phyloP scores from a whole-genome alignment of 1,139 yeast genomes.

The Taphrina wiesneri region DNA sequence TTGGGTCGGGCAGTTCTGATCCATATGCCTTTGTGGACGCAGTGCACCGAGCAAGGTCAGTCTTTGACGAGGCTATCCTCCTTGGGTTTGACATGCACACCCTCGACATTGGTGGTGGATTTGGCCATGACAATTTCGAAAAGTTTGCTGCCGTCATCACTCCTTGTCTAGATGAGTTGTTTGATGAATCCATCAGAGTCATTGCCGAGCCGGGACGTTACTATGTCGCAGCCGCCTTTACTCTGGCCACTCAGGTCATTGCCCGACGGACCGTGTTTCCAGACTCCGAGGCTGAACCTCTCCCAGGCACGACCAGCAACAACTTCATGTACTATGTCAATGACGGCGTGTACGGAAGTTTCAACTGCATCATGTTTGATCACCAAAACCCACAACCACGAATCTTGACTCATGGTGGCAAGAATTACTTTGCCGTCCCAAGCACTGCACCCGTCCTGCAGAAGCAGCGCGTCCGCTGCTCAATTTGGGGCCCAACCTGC shows the following conservation, averaged over 20 bases:
- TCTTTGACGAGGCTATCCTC: constrained; percentile 63
- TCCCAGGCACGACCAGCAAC: constrained; percentile 42
- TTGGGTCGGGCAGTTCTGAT: constrained; percentile 91
- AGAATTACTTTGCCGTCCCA: constrained; percentile 49
- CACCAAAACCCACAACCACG: constrained; percentile 78
- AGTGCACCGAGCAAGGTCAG: constrained; percentile 63
- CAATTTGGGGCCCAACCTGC: constrained; percentile 98
- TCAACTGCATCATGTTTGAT: constrained; percentile 90
- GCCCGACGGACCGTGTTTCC: constrained; percentile 62
- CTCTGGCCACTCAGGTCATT: constrained; percentile 79
- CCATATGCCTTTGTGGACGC: constrained; percentile 69
- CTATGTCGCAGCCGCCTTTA: constrained; percentile 81
- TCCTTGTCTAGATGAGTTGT: constrained; percentile 57
- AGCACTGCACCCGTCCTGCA: constrained; percentile 14
- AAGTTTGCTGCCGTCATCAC: constrained; percentile 63
- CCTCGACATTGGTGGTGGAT: constrained; percentile 94
- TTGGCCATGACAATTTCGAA: constrained; percentile 65
- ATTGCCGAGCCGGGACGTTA: constrained; percentile 96
- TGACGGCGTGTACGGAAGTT: constrained; percentile 93
- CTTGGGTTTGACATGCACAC: constrained; percentile 56
- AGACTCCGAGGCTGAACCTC: constrained; percentile 23
- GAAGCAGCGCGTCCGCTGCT: constrained; percentile 41
- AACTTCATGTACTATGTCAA: constrained; percentile 68
- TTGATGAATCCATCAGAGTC: constrained; percentile 60
- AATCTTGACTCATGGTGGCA: constrained; percentile 58